Conservation (phyloP, 371 early-diverging fungal species). For the Chytridiales sp. region DNA sequence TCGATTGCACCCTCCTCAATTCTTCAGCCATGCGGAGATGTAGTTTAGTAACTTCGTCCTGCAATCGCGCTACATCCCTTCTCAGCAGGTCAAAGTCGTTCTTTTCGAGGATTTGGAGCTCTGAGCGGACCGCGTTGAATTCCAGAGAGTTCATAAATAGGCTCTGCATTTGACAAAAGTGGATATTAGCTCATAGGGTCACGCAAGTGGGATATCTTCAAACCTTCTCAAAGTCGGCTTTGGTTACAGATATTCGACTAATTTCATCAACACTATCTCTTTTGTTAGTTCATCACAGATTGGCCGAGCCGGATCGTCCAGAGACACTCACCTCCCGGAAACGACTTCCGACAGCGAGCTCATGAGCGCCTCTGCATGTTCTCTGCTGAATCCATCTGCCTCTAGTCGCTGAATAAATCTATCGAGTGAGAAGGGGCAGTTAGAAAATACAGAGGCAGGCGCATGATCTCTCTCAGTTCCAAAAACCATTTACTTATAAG, state of each 20-base stretch:
- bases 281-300: background rate
- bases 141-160: conserved; percentile 89
- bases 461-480: background rate
- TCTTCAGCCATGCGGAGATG: conserved; percentile 68
- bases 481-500: conserved; percentile 1
- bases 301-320: background rate
- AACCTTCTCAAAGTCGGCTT: conserved; percentile 78
- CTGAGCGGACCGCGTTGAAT: conserved; percentile 84
- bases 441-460: background rate
- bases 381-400: conserved; percentile 67
- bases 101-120: conserved; percentile 84
- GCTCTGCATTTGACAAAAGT: conserved; percentile 45
- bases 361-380: conserved; percentile 78
- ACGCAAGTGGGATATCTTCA: background rate
- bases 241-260: conserved; percentile 69
- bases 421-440: conserved; percentile 40
- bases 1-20: conserved; percentile 79
- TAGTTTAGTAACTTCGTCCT: conserved; percentile 76
- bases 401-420: conserved; percentile 74
- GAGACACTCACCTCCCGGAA: conserved; percentile 61
- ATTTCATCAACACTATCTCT: conserved; percentile 52
- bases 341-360: conserved; percentile 69
- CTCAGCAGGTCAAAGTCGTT: conserved; percentile 81
- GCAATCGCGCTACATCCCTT: conserved; percentile 73
- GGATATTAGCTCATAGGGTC: background rate